Evolutionary conservation across 2,329 filamentous ascomycete species (phyloP), one percentile per base, ranked within the genome.

Genomic region (Moelleriella libera): DNA sequence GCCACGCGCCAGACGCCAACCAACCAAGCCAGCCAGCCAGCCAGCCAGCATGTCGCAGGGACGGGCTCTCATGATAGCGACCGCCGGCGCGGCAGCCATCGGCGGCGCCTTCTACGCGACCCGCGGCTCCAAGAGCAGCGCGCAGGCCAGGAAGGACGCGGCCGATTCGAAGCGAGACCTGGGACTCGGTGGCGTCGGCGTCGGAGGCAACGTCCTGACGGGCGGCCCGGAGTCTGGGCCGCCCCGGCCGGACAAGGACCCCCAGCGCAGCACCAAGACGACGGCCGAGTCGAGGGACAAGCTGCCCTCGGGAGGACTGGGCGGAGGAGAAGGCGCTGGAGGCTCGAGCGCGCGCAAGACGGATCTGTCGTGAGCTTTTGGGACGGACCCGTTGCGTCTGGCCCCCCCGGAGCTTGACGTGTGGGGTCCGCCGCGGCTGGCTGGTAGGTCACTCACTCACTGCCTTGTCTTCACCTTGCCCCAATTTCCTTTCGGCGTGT

Each of bases 301-400:
- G 49, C 55, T 65, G 0, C 62, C 63, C 5, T 55, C 59, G 1
- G 63, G 63, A 1, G 58, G 59, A 5, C 56, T 62, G 1, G 62
- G 62, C 0, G 63, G 63, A 1, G 62, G 63, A 3, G 47, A 50
- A 5, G 62, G 62, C 1, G 57, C 41, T 1, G 63, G 60, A 5
- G 58, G 57, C 28, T 41, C 56, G 14, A 59, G 57, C 37, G 50
- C 55, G 12, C 57, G 63, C 9, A 52, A 52, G 6, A 52, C 62
- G 10, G 58, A 64, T 51, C 50, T 60, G 48, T 45, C 53, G 11
- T 30, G 48, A 48, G 3, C 21, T 21, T 21, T 21, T 2, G 21
- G 21, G 21, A 21, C n/a, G n/a, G 21, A 21, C 21, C 21, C 21
- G 21, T 21, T 21, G 21, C 21, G 21, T 21, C 21, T 21, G 21